Base-by-base conservation (phyloP, 2,329 filamentous ascomycete genomes). In the Aphanoascus verrucosus region DNA sequence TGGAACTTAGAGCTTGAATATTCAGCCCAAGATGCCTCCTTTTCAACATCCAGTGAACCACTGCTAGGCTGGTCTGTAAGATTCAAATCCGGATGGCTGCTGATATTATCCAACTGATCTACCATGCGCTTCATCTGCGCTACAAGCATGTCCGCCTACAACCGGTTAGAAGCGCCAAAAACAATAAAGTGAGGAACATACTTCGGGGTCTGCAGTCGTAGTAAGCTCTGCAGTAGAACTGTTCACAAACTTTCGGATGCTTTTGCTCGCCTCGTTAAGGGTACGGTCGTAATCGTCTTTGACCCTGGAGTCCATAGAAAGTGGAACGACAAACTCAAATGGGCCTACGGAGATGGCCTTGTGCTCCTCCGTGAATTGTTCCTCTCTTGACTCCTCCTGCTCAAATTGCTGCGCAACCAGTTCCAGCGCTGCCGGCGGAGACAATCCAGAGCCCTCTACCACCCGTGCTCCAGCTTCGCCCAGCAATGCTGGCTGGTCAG, bases 1-100 rank as follows among this genome's bases (percentile, higher is more conserved):
- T 68, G 60, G 42, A 74, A 75, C 57, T 75, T 75, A 8, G 71
- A 65, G 47, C 72, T 73, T 6, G 69, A 72, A 56, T 74, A 74
- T 52, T 74, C 71, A 3, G 71, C 72, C 68, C 72, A 74, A 3
- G 67, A 62, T 5, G 72, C 69, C 55, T 73, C 66, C 52, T 69
- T 66, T 43, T 62, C 57, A 5, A 68, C 59, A 35, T 70, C 64
- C 1, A 65, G 58, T 11, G 66, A 61, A 8, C 64, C 59, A 14
- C 63, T 63, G 46, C 63, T 65, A n/a, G 70, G 60, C 50, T 71
- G 67, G 8, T 67, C 64, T 1, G 64, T 60, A 6, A 73, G 65
- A 53, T 73, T 73, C 35, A 74, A 58, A 57, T 75, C 72, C 17
- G 72, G 68, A 54, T 74, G 72, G 2, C 68, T 71, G 2, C 67